Evolutionary conservation across 208 protist genomes (phyloP).

Genomic region (Angomonas deanei): DNA sequence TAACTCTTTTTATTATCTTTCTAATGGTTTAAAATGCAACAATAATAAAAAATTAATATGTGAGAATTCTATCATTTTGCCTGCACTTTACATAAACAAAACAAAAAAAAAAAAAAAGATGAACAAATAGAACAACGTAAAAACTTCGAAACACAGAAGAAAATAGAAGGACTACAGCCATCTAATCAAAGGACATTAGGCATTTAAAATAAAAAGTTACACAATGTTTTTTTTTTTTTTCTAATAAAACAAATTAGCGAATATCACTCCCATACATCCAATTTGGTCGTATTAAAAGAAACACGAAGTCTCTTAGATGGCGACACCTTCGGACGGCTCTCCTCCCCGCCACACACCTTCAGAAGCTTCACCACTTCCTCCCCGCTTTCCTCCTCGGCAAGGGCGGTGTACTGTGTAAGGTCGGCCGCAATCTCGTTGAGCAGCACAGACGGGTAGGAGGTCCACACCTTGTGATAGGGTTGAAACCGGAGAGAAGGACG

Average conservation of each 20-base stretch:
- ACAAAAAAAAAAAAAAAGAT: neutral
- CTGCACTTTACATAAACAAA: neutral
- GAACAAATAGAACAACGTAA: neutral
- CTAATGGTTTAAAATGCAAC: conserved; percentile 7
- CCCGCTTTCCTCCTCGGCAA: conserved; percentile 1
- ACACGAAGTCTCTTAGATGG: neutral
- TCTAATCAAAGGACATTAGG: too few species aligned
- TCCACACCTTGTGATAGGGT: neutral
- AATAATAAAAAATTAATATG: conserved; percentile 10
- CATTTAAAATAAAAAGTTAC: neutral
- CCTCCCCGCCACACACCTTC: neutral
- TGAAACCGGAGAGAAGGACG: neutral
- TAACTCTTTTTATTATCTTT: neutral
- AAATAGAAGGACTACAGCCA: neutral
- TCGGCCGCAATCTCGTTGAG: neutral
- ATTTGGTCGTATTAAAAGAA: conserved; percentile 12
- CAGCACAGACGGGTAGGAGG: neutral
- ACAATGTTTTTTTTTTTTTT: neutral
- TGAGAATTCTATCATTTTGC: neutral
- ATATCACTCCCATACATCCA: conserved; percentile 9
- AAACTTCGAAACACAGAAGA: neutral
- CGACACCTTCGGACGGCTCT: neutral
- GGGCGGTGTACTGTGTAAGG: neutral
- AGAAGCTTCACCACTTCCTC: neutral
- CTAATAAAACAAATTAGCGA: neutral